A percentile compares a stretch with the other conserved stretches of the same genome.
These are phyloP conservation scores for Irpex rosettiformis DNA, from an alignment of 1,284 basidiomycete genomes.

Conservation along the genomic window DNA sequence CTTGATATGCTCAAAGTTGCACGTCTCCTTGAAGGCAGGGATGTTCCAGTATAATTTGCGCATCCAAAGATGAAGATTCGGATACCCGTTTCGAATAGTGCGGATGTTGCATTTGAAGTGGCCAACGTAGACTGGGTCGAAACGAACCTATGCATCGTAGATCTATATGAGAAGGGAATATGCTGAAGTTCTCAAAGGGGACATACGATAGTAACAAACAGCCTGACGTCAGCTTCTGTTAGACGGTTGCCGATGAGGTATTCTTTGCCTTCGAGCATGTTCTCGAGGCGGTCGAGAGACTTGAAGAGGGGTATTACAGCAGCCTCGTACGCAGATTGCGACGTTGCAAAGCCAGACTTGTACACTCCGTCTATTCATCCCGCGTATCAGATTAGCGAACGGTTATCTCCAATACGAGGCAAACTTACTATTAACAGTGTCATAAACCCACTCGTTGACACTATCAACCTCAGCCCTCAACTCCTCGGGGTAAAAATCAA, in stretches of 20 bases:
- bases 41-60: constrained; percentile 91
- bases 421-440: constrained; percentile 72
- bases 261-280: constrained; percentile 71
- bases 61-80: constrained; percentile 80
- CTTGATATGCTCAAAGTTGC: constrained; percentile 88
- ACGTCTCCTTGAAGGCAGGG: constrained; percentile 85
- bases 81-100: constrained; percentile 77
- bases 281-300: constrained; percentile 80
- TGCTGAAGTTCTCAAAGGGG: neutral
- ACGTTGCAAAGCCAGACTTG: constrained; percentile 85
- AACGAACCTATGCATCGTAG: constrained; percentile 34
- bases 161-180: neutral
- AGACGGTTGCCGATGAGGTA: constrained; percentile 81
- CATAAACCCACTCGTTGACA: constrained; percentile 87
- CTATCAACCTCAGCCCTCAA: constrained; percentile 79
- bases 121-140: constrained; percentile 86
- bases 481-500: constrained; percentile 79
- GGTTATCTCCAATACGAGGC: constrained; percentile 60
- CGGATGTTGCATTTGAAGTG: constrained; percentile 96
- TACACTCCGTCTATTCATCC: constrained; percentile 73
- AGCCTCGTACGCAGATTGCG: constrained; percentile 78
- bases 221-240: constrained; percentile 90
- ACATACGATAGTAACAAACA: constrained; percentile 87
- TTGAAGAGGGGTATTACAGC: constrained; percentile 74
- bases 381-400: neutral